Percentiles rank a stretch among this genome's conserved stretches.
phyloP scores from a whole-genome alignment of 2,329 filamentous ascomycete genomes.

The Trichoderma citrinoviride region DNA sequence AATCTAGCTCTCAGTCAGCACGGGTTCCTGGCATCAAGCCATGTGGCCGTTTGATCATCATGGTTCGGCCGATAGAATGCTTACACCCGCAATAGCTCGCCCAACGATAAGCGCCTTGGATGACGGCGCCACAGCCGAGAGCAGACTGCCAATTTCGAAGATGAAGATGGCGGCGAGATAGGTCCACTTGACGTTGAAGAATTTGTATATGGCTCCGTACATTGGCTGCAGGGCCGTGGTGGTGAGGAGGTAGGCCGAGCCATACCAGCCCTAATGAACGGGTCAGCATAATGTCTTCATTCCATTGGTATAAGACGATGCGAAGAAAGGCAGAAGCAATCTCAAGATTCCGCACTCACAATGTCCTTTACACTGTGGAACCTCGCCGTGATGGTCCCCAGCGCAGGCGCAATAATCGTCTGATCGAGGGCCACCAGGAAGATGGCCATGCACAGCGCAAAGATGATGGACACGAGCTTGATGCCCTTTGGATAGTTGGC shows the following conservation, averaged over 20 bases:
- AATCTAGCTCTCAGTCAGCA: slow-evolving; percentile 34
- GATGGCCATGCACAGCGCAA: slow-evolving; percentile 45
- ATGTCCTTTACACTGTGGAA: slow-evolving; percentile 47
- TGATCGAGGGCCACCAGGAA: slow-evolving; percentile 52
- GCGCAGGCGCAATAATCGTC: slow-evolving; percentile 52
- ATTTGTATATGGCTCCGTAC: slow-evolving; percentile 50
- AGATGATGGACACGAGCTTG: slow-evolving; percentile 43
- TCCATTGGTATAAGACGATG: not conserved
- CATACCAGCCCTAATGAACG: slow-evolving; percentile 47
- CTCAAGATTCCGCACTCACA: slow-evolving; percentile 28
- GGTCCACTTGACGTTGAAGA: slow-evolving; percentile 48
- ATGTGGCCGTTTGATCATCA: not conserved
- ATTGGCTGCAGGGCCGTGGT: slow-evolving; percentile 50
- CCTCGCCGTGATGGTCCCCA: slow-evolving; percentile 50
- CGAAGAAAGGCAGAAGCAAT: not conserved
- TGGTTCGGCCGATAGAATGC: no score
- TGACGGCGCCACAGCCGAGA: slow-evolving; percentile 45
- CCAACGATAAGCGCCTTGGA: slow-evolving; percentile 52
- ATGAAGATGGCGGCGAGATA: slow-evolving; percentile 45
- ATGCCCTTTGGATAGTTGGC: slow-evolving; percentile 40
- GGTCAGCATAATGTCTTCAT: not conserved
- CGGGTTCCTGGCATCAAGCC: not conserved
- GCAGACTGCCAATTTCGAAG: slow-evolving; percentile 45
- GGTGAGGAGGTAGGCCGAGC: slow-evolving; percentile 48
- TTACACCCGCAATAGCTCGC: slow-evolving; percentile 48